Conservation (phyloP, 768 basidiomycete genomes). For the Phlebiopsis flavidoalba region DNA sequence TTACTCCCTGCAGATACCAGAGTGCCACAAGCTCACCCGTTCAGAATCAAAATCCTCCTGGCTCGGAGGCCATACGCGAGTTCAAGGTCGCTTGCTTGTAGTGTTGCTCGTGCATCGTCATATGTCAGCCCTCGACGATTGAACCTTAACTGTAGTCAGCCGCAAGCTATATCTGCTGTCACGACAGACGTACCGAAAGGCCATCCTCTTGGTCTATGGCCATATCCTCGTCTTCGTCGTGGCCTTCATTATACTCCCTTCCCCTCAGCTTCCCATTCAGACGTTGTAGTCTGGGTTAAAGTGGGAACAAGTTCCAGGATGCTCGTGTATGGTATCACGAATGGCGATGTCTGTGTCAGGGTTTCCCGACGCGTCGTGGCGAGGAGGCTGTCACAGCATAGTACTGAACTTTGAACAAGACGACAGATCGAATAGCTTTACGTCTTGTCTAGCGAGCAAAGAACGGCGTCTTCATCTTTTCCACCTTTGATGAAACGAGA, state of each 20-base stretch:
- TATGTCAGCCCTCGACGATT: constrained; percentile 44
- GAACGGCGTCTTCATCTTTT: constrained; percentile 78
- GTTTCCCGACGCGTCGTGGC: constrained; percentile 18
- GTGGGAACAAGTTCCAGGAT: constrained; percentile 75
- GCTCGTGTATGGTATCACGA: constrained; percentile 75
- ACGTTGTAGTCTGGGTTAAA: constrained; percentile 74
- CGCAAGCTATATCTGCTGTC: not conserved
- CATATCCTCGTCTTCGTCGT: constrained; percentile 38
- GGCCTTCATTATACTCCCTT: constrained; percentile 63
- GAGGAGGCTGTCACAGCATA: constrained; percentile 57
- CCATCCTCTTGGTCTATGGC: constrained; percentile 24
- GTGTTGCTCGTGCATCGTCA: constrained; percentile 51
- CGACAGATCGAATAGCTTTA: constrained; percentile 82
- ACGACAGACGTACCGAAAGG: constrained; percentile 8
- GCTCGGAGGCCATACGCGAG: constrained; percentile 57
- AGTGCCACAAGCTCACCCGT: constrained; percentile 40
- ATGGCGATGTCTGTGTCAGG: constrained; percentile 52
- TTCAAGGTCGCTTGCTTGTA: constrained; percentile 84
- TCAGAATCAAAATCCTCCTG: constrained; percentile 67
- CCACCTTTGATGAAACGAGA: constrained; percentile 79
- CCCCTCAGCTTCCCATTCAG: constrained; percentile 57
- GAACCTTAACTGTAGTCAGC: not conserved
- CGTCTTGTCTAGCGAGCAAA: constrained; percentile 80
- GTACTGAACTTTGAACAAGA: constrained; percentile 82
- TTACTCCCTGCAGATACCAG: too few species aligned